Conservation (phyloP, 257 asterid genomes). For the Solanum chmielewskii region DNA sequence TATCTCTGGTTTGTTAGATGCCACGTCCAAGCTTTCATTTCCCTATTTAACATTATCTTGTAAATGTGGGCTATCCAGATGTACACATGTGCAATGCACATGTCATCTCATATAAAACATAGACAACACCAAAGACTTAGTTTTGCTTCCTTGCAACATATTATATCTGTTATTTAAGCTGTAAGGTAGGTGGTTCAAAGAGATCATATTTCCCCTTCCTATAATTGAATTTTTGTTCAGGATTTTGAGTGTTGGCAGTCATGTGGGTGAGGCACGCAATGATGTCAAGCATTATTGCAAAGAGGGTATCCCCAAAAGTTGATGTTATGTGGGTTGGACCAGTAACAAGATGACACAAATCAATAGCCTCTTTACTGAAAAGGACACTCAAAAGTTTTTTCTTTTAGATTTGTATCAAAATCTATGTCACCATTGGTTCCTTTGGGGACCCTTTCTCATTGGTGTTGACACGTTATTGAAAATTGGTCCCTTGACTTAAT, state of each 20-base stretch:
- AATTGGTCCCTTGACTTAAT: background rate
- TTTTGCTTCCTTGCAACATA: background rate
- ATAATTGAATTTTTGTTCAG: background rate
- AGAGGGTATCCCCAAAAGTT: background rate
- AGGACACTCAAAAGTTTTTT: background rate
- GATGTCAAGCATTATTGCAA: constrained; percentile 3
- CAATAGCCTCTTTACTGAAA: background rate
- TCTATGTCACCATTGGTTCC: constrained; percentile 1
- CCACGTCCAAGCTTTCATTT: background rate
- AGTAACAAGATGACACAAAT: background rate
- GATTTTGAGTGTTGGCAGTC: constrained; percentile 5
- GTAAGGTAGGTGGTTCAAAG: constrained; percentile 2
- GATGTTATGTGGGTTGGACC: background rate
- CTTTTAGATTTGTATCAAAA: background rate
- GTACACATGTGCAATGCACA: background rate
- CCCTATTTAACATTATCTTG: background rate
- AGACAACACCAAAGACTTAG: background rate
- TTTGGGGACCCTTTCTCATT: background rate
- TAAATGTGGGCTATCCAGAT: background rate
- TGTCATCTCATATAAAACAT: constrained; percentile 2
- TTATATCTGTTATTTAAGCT: constrained; percentile 1
- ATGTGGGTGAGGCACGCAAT: constrained; percentile 22
- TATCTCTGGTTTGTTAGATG: constrained; percentile 2
- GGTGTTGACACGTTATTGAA: background rate
- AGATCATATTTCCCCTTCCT: background rate